Base-by-base conservation (phyloP, 1,284 basidiomycete species). In the Anthracocystis walkeri region DNA sequence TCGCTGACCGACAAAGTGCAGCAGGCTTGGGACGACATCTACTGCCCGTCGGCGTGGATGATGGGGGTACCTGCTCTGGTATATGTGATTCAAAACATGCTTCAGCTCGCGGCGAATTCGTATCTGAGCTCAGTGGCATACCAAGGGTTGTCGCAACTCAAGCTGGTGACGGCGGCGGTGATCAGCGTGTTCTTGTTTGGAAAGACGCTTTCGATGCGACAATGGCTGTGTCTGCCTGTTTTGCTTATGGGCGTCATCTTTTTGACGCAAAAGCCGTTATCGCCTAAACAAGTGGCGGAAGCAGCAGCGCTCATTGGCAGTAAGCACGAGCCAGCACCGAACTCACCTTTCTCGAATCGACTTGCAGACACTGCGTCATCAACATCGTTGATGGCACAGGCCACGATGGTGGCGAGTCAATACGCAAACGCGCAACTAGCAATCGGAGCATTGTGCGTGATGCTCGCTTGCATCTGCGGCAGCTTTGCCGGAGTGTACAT, bases 81-180 rank as follows among this genome's bases (percentile, higher is more conserved):
- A 10, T 74, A 74, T 38, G 71, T 74, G 4, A 12, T 11, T 6
- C 71, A 74, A n/a, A 74, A 74, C 58, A 64, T 74, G 65, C 65
- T 74, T 2, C 71, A 74, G 65, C 58, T 74, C 10, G 53, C 44
- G 2, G 56, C 71, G 44, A 67, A 68, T 31, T 61, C 71, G 25
- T 51, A 74, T 35, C 51, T 74, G n/a, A 68, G 57, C 51, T 50
- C 71, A 25, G 65, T 74, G 5, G 65, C 65, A 2, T 74, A 74
- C 33, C 71, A 74, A 38, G 71, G 53, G 0, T 49, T 74, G 4
- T 74, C 71, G 31, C 71, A 74, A 21, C 71, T 74, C 48, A 74
- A 74, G 44, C 65, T 74, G 20, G 52, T 74, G 7, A 74, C 71
- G 11, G 71, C 71, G 7, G 71, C 71, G 1, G 11, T 74, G 21